phyloP scores from a whole-genome alignment of 495 filamentous ascomycete species.

The Evernia prunastri region DNA sequence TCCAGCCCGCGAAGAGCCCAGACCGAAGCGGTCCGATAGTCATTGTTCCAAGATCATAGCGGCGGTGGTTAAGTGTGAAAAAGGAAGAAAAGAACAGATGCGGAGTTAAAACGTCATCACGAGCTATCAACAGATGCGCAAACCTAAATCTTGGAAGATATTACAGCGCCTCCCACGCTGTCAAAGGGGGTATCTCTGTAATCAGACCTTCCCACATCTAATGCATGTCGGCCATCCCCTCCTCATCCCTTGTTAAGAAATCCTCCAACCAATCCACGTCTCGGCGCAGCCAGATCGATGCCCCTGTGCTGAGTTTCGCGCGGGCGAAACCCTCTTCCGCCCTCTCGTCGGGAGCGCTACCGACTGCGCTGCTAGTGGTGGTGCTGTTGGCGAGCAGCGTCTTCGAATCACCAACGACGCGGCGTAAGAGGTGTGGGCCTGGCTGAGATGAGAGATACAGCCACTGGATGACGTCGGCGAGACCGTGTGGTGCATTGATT shows the following conservation, averaged over 20 bases:
- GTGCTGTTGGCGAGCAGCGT: not conserved
- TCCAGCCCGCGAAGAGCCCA: too few species aligned
- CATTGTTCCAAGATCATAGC: too few species aligned
- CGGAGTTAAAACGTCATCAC: too few species aligned
- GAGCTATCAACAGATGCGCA: too few species aligned
- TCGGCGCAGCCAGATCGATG: conserved; percentile 36
- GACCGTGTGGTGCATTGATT: conserved; percentile 34
- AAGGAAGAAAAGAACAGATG: too few species aligned
- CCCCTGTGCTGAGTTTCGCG: conserved; percentile 32
- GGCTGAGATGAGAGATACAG: conserved; percentile 38
- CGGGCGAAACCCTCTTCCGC: conserved; percentile 19
- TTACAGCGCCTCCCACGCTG: not conserved
- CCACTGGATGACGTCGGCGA: conserved; percentile 46
- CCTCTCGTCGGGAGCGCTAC: not conserved
- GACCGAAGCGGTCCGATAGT: too few species aligned
- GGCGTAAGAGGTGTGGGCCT: conserved; percentile 35
- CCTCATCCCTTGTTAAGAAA: not conserved
- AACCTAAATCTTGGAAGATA: not conserved
- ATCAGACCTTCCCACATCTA: not conserved
- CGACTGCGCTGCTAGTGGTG: not conserved
- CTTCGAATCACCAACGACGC: conserved; percentile 34
- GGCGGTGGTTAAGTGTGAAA: too few species aligned
- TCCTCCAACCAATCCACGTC: conserved; percentile 34
- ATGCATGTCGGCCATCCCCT: not conserved
- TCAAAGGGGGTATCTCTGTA: not conserved